Conservation (phyloP, 1,284 basidiomycete species). For the Butyriboletus appendiculatus region DNA sequence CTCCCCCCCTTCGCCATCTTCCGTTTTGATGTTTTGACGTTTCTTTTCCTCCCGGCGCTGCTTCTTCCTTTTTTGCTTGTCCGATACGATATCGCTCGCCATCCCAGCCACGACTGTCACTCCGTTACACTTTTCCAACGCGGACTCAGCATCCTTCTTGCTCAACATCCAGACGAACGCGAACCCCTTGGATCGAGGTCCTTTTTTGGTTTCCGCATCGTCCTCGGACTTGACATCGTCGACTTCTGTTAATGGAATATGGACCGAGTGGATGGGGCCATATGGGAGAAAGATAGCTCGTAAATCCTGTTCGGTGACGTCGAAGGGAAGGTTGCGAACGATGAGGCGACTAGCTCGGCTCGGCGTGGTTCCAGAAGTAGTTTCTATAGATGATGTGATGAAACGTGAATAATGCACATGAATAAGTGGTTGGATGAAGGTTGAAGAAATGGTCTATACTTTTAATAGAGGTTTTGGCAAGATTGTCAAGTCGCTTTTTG, state of each 20-base stretch:
- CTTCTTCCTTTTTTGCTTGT: slow-evolving; percentile 80
- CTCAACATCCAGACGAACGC: slow-evolving; percentile 96
- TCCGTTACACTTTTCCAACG: slow-evolving; percentile 85
- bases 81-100: slow-evolving; percentile 61
- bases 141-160: slow-evolving; percentile 83
- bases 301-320: slow-evolving; percentile 85
- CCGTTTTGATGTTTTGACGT: slow-evolving; percentile 36
- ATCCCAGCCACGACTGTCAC: slow-evolving; percentile 68
- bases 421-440: not conserved
- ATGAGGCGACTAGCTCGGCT: slow-evolving; percentile 84
- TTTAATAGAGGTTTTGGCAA: slow-evolving; percentile 51
- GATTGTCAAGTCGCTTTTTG: slow-evolving; percentile 83
- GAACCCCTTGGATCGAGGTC: slow-evolving; percentile 73
- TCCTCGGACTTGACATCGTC: slow-evolving; percentile 25
- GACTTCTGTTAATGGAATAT: slow-evolving; percentile 59
- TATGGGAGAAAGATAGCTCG: slow-evolving; percentile 87
- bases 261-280: slow-evolving; percentile 86
- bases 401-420: not conserved
- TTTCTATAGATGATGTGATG: slow-evolving; percentile 26
- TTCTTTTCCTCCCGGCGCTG: slow-evolving; percentile 60
- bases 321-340: slow-evolving; percentile 87
- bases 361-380: slow-evolving; percentile 27
- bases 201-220: slow-evolving; percentile 31
- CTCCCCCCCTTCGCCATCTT: slow-evolving; percentile 37
- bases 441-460: slow-evolving; percentile 8